Percentiles rank a stretch among this genome's conserved stretches.
These are phyloP conservation scores for Cladosporium halotolerans DNA, from an alignment of 2,329 filamentous ascomycete species.

Conservation along the genomic window DNA sequence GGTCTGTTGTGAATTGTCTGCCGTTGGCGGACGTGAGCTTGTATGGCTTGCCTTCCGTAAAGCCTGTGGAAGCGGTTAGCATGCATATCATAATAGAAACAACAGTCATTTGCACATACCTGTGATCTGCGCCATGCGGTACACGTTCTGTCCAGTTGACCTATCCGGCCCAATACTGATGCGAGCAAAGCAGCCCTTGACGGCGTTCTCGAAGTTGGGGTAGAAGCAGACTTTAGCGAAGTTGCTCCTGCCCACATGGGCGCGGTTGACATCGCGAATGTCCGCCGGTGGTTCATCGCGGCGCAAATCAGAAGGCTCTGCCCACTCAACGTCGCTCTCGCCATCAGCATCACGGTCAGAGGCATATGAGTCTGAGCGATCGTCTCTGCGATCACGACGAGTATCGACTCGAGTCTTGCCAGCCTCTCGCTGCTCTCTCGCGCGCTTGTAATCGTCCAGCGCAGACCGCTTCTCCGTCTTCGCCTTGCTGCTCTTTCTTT, in stretches of 20 bases:
- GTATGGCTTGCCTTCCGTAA: conserved; percentile 74
- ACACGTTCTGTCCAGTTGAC: conserved; percentile 66
- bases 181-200: conserved; percentile 78
- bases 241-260: conserved; percentile 75
- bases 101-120: conserved; percentile 43
- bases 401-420: conserved; percentile 35
- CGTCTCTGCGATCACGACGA: conserved; percentile 38
- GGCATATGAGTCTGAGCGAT: conserved; percentile 37
- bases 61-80: conserved; percentile 46
- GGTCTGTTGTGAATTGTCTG: conserved; percentile 73
- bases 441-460: conserved; percentile 64
- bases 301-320: conserved; percentile 38
- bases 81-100: no score
- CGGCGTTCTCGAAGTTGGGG: conserved; percentile 75
- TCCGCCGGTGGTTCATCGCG: conserved; percentile 61
- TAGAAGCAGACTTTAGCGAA: conserved; percentile 92
- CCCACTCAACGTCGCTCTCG: conserved; percentile 76
- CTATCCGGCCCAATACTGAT: conserved; percentile 75
- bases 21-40: conserved; percentile 65
- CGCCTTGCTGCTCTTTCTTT: conserved; percentile 52
- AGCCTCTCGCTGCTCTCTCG: conserved; percentile 55
- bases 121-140: conserved; percentile 85
- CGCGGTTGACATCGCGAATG: conserved; percentile 74
- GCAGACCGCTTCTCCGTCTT: conserved; percentile 53
- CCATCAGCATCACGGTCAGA: conserved; percentile 56